Conservation (phyloP, 2,329 filamentous ascomycete genomes). For the Canariomyces notabilis region DNA sequence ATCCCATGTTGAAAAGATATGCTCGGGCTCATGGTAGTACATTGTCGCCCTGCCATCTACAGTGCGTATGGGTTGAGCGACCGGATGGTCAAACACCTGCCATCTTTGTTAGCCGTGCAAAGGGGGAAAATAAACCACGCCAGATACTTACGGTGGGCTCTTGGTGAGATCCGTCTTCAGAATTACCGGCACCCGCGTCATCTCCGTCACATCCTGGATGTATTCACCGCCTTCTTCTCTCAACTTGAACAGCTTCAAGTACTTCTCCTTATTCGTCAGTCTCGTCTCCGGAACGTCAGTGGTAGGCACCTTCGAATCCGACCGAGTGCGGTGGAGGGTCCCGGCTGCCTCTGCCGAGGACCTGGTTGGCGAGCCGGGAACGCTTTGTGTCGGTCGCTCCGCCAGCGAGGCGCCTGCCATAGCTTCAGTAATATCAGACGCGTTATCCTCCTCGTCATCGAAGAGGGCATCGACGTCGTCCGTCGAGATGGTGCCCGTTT, state of each 20-base stretch:
- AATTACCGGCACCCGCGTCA: conserved; percentile 96
- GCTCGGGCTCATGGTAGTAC: background rate
- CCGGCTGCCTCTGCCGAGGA: conserved; percentile 62
- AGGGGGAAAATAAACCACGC: background rate
- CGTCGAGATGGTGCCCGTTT: conserved; percentile 88
- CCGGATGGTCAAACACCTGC: conserved; percentile 75
- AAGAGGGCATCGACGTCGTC: conserved; percentile 95
- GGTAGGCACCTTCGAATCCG: conserved; percentile 84
- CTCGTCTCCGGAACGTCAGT: conserved; percentile 72
- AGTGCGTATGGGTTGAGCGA: conserved; percentile 75
- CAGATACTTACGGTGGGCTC: conserved; percentile 88
- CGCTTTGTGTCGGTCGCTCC: conserved; percentile 90
- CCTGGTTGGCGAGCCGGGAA: conserved; percentile 83
- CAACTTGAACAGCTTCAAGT: conserved; percentile 81
- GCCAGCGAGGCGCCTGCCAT: conserved; percentile 85
- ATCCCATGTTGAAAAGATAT: background rate
- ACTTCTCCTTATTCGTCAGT: conserved; percentile 92
- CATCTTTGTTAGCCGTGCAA: conserved; percentile 34
- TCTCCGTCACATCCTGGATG: conserved; percentile 97
- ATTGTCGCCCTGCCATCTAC: conserved; percentile 25
- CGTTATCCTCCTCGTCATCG: conserved; percentile 85
- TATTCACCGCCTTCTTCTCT: conserved; percentile 91
- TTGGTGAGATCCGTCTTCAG: conserved; percentile 97
- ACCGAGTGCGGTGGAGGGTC: conserved; percentile 79
- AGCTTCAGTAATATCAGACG: conserved; percentile 82